Percentiles rank a stretch among this genome's conserved stretches.
Conservation (phyloP, 306 rosid genomes). For the Purshia tridentata region DNA sequence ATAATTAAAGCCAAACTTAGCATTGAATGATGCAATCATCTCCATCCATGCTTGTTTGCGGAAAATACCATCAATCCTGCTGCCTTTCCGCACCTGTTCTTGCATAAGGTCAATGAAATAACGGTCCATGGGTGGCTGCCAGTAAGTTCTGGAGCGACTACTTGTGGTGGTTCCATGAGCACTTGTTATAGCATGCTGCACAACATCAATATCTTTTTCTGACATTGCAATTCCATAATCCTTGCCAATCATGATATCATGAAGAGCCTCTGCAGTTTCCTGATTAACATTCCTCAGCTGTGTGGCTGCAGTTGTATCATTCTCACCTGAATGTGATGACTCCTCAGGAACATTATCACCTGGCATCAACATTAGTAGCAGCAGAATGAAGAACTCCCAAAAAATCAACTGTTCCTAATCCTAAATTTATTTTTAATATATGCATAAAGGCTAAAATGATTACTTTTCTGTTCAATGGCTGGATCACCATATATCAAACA, state of each 20-base stretch:
- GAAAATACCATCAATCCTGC: constrained; percentile 56
- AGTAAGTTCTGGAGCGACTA: constrained; percentile 58
- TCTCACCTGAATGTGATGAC: constrained; percentile 38
- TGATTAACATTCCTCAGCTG: constrained; percentile 34
- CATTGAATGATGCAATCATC: constrained; percentile 67
- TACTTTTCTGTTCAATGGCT: constrained; percentile 44
- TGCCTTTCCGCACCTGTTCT: constrained; percentile 62
- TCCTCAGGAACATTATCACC: constrained; percentile 40
- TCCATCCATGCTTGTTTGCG: constrained; percentile 77
- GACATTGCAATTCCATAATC: constrained; percentile 40
- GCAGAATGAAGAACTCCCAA: constrained; percentile 19
- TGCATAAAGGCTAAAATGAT: constrained; percentile 7
- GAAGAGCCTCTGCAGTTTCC: constrained; percentile 37
- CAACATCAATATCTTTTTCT: constrained; percentile 34
- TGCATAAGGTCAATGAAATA: constrained; percentile 68
- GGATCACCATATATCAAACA: constrained; percentile 52
- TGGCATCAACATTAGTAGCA: constrained; percentile 26
- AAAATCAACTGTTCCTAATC: constrained; percentile 25
- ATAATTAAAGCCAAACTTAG: constrained; percentile 63
- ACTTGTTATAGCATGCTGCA: constrained; percentile 26
- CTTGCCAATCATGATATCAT: constrained; percentile 45
- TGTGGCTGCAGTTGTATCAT: constrained; percentile 24
- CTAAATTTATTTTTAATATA: background rate
- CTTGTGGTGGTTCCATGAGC: constrained; percentile 25
- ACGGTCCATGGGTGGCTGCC: constrained; percentile 78